Conservation (phyloP, 257 asterid species). For the Solanum paucissectum region DNA sequence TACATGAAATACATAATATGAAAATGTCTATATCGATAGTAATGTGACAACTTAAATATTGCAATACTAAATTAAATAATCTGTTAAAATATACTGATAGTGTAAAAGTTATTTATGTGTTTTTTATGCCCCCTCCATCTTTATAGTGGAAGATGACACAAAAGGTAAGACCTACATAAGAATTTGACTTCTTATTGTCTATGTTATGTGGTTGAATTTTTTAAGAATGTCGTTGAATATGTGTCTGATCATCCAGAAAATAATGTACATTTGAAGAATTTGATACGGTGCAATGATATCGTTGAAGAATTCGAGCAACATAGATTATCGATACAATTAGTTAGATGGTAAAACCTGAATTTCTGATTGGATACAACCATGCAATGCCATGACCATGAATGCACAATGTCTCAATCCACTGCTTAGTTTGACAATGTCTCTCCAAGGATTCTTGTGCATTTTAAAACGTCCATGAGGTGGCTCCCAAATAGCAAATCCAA, state of each 20-base stretch:
- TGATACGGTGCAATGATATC: fast-evolving
- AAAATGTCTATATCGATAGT: neutral
- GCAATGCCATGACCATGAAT: slow-evolving; percentile 44
- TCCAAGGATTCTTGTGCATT: slow-evolving; percentile 34
- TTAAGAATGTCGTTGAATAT: neutral
- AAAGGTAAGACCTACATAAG: neutral
- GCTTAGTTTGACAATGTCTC: slow-evolving; percentile 26
- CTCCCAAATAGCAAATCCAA: slow-evolving; percentile 46
- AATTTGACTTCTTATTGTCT: neutral
- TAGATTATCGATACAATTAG: neutral
- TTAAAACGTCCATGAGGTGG: slow-evolving; percentile 43
- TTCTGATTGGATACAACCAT: slow-evolving; percentile 36
- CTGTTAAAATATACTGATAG: neutral
- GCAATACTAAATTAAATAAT: neutral
- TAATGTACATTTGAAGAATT: neutral
- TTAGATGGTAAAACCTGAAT: slow-evolving; percentile 29
- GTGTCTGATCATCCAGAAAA: neutral
- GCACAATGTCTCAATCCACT: slow-evolving; percentile 48
- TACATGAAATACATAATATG: neutral
- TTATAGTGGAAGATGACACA: neutral
- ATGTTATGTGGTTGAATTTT: neutral
- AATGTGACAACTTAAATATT: neutral
- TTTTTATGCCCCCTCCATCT: neutral
- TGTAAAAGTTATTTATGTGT: neutral
- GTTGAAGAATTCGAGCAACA: neutral